Conservation (phyloP, 768 basidiomycete species). For the Leucosporidium creatinivorum region DNA sequence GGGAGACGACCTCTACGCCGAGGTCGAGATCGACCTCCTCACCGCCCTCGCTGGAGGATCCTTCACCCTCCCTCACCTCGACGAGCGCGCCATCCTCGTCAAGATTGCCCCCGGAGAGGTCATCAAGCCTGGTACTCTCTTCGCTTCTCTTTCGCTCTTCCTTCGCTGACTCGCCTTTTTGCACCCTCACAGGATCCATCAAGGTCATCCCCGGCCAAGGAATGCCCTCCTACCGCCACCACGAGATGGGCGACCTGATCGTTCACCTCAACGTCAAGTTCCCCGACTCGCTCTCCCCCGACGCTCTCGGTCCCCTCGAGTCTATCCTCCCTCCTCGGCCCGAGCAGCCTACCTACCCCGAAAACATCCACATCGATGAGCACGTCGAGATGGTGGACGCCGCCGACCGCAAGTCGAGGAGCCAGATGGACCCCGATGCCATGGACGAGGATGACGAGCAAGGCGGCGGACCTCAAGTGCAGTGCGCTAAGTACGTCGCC, state of each 20-base stretch:
- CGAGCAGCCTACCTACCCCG: slow-evolving; percentile 56
- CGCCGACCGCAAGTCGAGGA: slow-evolving; percentile 45
- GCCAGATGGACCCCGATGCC: slow-evolving; percentile 57
- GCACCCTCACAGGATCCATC: slow-evolving; percentile 55
- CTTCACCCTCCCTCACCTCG: slow-evolving; percentile 83
- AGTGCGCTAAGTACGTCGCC: slow-evolving; percentile 57
- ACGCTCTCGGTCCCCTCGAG: slow-evolving; percentile 66
- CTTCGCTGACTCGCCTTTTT: slow-evolving; percentile 1
- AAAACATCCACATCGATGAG: slow-evolving; percentile 59
- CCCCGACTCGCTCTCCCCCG: slow-evolving; percentile 69
- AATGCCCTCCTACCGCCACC: slow-evolving; percentile 97
- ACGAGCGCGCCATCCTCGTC: slow-evolving; percentile 79
- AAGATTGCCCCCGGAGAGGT: slow-evolving; percentile 79
- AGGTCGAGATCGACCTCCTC: slow-evolving; percentile 85
- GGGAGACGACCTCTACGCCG: slow-evolving; percentile 75
- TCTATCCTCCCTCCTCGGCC: slow-evolving; percentile 70
- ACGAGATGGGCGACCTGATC: slow-evolving; percentile 89
- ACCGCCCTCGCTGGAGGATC: slow-evolving; percentile 89
- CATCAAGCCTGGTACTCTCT: slow-evolving; percentile 72
- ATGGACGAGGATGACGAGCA: slow-evolving; percentile 81
- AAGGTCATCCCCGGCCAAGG: slow-evolving; percentile 92
- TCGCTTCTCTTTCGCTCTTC: neutral
- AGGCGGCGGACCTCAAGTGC: slow-evolving; percentile 70
- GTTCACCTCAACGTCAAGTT: slow-evolving; percentile 80
- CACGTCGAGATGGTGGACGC: slow-evolving; percentile 76